Evolutionary conservation across 345 rosid species (phyloP).

Genomic region (Fremontodendron californicum): DNA sequence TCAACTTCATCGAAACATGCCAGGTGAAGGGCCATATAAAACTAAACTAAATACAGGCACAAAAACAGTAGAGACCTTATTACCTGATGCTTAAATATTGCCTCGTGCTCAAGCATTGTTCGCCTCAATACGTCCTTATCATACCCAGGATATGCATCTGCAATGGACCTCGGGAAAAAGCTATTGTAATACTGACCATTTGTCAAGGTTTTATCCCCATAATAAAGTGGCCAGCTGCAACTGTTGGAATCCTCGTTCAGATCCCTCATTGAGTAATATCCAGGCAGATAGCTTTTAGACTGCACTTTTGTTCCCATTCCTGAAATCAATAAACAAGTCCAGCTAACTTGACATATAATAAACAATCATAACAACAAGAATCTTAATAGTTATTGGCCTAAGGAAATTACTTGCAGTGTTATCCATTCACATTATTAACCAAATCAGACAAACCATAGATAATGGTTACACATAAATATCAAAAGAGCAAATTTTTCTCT

Average conservation of each 20-base stretch:
- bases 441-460: background rate
- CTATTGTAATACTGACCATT: conserved; percentile 52
- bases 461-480: background rate
- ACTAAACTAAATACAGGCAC: background rate
- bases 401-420: background rate
- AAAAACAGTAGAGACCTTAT: background rate
- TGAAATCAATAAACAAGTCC: conserved; percentile 27
- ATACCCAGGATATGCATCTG: conserved; percentile 43
- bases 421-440: background rate
- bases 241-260: conserved; percentile 58
- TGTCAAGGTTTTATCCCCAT: conserved; percentile 43
- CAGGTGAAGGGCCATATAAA: background rate
- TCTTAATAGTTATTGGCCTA: background rate
- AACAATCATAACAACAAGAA: background rate
- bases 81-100: conserved; percentile 80
- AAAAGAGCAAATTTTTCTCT: background rate
- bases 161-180: conserved; percentile 35
- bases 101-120: conserved; percentile 84
- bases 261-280: conserved; percentile 67
- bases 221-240: conserved; percentile 55
- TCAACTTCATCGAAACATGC: conserved; percentile 12
- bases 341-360: background rate
- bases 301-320: conserved; percentile 85
- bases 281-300: conserved; percentile 61
- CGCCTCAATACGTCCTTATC: conserved; percentile 60